These are phyloP conservation scores for Curvularia spicifera DNA, from an alignment of 2,329 filamentous ascomycete genomes.

Conservation along the genomic window DNA sequence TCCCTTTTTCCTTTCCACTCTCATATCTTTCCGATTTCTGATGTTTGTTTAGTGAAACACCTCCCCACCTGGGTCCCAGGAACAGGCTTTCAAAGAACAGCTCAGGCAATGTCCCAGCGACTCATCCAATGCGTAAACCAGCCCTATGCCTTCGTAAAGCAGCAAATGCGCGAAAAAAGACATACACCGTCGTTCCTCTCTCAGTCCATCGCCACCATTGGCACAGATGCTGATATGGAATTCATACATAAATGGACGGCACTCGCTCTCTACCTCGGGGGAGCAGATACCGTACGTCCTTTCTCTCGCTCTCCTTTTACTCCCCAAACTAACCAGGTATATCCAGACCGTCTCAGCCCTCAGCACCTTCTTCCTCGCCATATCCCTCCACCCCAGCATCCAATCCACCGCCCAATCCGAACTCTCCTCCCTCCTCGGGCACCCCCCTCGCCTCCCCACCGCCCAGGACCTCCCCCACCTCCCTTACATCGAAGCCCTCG, in stretches of 20 bases:
- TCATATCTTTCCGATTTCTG: background rate
- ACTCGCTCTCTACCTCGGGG: constrained; percentile 52
- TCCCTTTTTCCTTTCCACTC: too few relatives aligned
- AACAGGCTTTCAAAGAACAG: constrained; percentile 32
- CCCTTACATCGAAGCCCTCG: constrained; percentile 42
- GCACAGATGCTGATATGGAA: constrained; percentile 41
- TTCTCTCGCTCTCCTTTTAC: background rate
- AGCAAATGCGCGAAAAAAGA: constrained; percentile 45
- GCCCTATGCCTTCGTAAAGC: constrained; percentile 55
- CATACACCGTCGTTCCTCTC: constrained; percentile 51
- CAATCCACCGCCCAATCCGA: constrained; percentile 57
- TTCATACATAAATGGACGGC: constrained; percentile 52
- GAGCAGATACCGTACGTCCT: constrained; percentile 50
- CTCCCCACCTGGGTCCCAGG: constrained; percentile 57
- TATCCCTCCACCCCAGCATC: constrained; percentile 57
- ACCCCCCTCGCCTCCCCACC: constrained; percentile 52
- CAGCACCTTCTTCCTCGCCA: constrained; percentile 58
- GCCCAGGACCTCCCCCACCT: constrained; percentile 56
- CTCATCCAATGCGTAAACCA: constrained; percentile 42
- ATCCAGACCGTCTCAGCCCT: constrained; percentile 51
- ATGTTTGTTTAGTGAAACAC: constrained; percentile 38
- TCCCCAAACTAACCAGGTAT: background rate
- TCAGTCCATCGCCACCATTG: constrained; percentile 44
- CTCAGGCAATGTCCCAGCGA: constrained; percentile 30
- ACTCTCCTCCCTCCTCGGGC: constrained; percentile 58